Base-by-base conservation (phyloP, 164 flowering plant genomes). In the Taxillus chinensis region DNA sequence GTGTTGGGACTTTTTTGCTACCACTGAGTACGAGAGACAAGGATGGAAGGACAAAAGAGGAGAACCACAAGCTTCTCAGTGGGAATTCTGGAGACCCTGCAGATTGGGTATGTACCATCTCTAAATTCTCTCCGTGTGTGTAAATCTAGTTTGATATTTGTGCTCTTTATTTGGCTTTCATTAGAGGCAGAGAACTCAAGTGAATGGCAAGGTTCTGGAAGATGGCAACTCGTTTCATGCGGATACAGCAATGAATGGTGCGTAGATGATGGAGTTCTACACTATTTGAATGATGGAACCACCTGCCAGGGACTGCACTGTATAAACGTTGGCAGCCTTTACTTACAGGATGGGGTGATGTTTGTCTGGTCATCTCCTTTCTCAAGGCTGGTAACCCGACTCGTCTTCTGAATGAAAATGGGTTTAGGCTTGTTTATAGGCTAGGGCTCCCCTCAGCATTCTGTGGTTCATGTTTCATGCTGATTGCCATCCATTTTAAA, bases 101-200 rank as follows among this genome's bases (percentile, higher is more conserved):
- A 2, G 98, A 88, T 68, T 70, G 96, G 92, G 95, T 89, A 85
- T 63, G 41, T 49, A 8, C 45, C 16, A 51, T 6, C 10, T 11
- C 13, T 48, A 8, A 8, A 3, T 48, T 3, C 3, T 11, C 3
- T 48, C 51, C 51, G 12, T 7, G 27, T 27, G 27, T 27, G 27
- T 27, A 27, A 27, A 27, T 27, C 27, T 27, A 27, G 27, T 27
- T 27, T 27, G 51, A 38, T 27, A 27, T 55, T 69, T 37, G 55
- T 50, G 10, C 39, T 57, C 7, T 27, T 27, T 56, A 16, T 5
- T 3, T n/a, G 50, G 3, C 38, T 56, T 14, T 51, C 56, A 64
- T 2, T 81, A 89, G 98, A 84, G 95, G 75, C 88, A 41, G 62
- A 82, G 96, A 77, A 69, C 76, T 53, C 98, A 83, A 62, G 74